Conservation (phyloP, 139 green algal genomes). For the Edaphochlamys debaryana region DNA sequence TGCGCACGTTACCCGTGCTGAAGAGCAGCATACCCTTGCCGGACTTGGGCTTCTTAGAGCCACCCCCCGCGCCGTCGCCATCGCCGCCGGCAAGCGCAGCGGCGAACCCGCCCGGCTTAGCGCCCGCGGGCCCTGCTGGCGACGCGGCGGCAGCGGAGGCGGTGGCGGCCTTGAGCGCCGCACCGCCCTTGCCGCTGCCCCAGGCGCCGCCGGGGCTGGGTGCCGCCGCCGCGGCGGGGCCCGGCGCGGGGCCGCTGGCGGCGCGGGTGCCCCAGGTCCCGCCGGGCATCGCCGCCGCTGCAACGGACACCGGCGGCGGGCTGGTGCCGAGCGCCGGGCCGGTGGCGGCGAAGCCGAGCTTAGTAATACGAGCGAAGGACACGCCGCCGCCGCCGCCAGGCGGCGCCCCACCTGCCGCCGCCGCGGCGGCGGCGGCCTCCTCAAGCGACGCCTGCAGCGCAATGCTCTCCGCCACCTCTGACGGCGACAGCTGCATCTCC, state of each 20-base stretch:
- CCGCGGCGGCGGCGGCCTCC: conserved; percentile 3
- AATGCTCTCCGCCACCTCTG: conserved; percentile 41
- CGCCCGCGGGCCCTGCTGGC: neutral
- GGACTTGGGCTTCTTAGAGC: conserved; percentile 19
- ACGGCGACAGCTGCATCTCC: conserved; percentile 15
- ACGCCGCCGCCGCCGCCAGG: conserved; percentile 43
- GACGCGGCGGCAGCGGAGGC: neutral
- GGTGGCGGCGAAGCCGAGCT: conserved; percentile 79
- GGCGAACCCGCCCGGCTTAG: neutral
- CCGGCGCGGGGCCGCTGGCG: neutral
- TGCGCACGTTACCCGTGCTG: conserved; percentile 25
- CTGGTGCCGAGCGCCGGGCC: conserved; percentile 62
- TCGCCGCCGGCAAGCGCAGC: neutral
- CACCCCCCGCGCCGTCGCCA: neutral
- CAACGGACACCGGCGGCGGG: conserved; percentile 12
- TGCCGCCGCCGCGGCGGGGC: neutral
- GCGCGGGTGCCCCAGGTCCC: conserved; percentile 9
- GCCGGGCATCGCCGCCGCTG: neutral
- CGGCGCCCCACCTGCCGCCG: neutral
- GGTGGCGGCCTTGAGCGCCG: no score
- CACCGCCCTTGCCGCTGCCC: neutral
- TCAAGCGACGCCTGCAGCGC: conserved; percentile 45
- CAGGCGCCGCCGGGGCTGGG: neutral
- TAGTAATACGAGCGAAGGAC: conserved; percentile 76
- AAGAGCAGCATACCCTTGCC: conserved; percentile 35